Conservation (phyloP, 2,329 filamentous ascomycete genomes). For the Aschersonia sp. region DNA sequence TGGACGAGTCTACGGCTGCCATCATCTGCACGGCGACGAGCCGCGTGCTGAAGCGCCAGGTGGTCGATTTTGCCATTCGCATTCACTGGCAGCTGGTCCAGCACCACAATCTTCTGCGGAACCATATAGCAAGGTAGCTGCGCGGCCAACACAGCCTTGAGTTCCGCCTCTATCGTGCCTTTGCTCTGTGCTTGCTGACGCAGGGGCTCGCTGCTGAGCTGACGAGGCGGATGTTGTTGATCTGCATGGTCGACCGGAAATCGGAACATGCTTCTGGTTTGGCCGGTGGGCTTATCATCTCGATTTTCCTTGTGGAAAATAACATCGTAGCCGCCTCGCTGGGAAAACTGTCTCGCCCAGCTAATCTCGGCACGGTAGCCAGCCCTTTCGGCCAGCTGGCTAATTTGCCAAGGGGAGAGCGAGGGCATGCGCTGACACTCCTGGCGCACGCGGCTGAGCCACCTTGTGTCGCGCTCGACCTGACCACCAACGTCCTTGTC, state of each 20-base stretch:
- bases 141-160: neutral
- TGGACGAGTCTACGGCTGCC: neutral
- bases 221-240: neutral
- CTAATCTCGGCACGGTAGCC: conserved; percentile 31
- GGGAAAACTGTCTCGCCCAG: conserved; percentile 24
- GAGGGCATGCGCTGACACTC: conserved; percentile 1
- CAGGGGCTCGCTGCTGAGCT: conserved; percentile 8
- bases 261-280: conserved; percentile 6
- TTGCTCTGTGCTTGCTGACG: neutral
- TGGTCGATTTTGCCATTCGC: conserved; percentile 10
- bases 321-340: conserved; percentile 12
- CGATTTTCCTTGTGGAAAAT: conserved; percentile 16
- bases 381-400: conserved; percentile 10
- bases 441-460: conserved; percentile 1
- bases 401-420: conserved; percentile 7
- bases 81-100: conserved; percentile 6
- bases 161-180: neutral
- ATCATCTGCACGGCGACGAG: neutral
- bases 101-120: conserved; percentile 5
- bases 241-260: conserved; percentile 12
- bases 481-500: conserved; percentile 1
- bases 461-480: neutral
- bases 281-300: conserved; percentile 11
- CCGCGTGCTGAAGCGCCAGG: neutral
- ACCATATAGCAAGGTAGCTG: conserved; percentile 11